Evolutionary conservation across 345 rosid species (phyloP).

Genomic region (Noccaea caerulescens): DNA sequence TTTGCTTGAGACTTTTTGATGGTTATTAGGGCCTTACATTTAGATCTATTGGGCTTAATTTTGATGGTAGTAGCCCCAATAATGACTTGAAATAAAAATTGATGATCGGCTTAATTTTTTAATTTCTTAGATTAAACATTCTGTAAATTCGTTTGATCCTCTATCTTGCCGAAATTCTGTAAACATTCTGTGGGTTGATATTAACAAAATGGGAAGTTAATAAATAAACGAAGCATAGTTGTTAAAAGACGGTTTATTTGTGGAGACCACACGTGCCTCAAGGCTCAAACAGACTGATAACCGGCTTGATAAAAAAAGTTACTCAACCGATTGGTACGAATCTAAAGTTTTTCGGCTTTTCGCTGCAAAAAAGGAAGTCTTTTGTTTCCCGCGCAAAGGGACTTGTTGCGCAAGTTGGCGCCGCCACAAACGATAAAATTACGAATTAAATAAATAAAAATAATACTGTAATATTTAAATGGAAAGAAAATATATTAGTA

Average conservation of each 20-base stretch:
- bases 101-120: too few relatives aligned
- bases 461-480: not conserved
- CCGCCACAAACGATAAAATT: constrained; percentile 29
- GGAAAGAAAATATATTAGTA: not conserved
- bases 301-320: too few relatives aligned
- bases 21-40: not conserved
- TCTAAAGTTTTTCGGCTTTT: constrained; percentile 5
- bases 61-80: not conserved
- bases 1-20: not conserved
- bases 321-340: constrained; percentile 15
- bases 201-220: too few relatives aligned
- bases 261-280: too few relatives aligned
- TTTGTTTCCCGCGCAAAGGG: constrained; percentile 42
- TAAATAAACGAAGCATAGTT: too few relatives aligned
- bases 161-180: too few relatives aligned
- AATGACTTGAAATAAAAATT: too few relatives aligned
- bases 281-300: too few relatives aligned
- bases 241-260: too few relatives aligned
- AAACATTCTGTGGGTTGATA: too few relatives aligned
- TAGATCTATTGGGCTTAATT: not conserved
- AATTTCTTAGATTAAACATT: too few relatives aligned
- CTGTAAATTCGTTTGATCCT: too few relatives aligned
- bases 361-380: constrained; percentile 26
- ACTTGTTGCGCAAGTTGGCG: constrained; percentile 46
- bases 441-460: not conserved